Conservation (phyloP, 176 grass and related monocot genomes). For the Aechmea fasciata region DNA sequence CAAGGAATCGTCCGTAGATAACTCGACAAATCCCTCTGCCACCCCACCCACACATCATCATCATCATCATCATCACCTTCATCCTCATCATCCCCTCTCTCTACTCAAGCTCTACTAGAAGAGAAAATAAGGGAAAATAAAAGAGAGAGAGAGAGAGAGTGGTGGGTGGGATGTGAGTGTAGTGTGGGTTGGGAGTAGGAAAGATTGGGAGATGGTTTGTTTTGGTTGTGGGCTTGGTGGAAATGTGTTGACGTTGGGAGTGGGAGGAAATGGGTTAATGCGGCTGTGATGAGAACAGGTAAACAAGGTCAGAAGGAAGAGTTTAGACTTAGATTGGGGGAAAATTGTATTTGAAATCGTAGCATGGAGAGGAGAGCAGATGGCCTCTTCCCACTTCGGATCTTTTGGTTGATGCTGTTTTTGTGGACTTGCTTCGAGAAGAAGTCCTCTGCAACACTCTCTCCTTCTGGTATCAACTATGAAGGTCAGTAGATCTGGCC, state of each 20-base stretch:
- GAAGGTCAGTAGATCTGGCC: slow-evolving; percentile 23
- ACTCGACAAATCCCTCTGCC: not conserved
- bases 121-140: not conserved
- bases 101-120: not conserved
- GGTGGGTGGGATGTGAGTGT: not conserved
- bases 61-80: not conserved
- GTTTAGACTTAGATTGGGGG: not conserved
- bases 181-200: not conserved
- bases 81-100: not conserved
- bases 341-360: not conserved
- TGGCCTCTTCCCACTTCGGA: not conserved
- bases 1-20: not conserved
- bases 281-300: no score
- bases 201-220: no score
- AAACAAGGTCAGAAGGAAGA: no score
- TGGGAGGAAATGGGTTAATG: no score
- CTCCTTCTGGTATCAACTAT: slow-evolving; percentile 47
- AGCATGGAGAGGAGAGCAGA: not conserved
- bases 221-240: no score
- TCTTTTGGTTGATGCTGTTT: not conserved
- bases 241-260: no score
- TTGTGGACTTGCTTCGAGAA: slow-evolving; percentile 1
- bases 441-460: slow-evolving; percentile 22
- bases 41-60: not conserved
- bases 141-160: not conserved